These are phyloP conservation scores for Trichoderma erinaceum DNA, from an alignment of 495 filamentous ascomycete species.

Conservation along the genomic window DNA sequence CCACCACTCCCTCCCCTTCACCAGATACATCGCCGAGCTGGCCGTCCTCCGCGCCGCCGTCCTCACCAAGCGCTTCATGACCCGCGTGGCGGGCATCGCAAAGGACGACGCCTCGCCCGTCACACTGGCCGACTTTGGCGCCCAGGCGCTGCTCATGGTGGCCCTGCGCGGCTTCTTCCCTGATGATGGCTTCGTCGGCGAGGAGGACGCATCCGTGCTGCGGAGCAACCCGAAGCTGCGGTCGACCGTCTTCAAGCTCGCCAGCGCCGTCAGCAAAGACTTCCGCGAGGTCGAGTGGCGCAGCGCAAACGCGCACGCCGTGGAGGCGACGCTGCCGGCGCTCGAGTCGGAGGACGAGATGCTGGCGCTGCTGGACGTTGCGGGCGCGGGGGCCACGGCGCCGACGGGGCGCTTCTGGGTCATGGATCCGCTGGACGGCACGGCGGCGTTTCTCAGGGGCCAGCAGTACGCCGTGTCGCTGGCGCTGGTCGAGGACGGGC, in stretches of 20 bases:
- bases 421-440: slow-evolving; percentile 58
- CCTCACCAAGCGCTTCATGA: slow-evolving; percentile 46
- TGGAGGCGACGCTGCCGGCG: slow-evolving; percentile 16
- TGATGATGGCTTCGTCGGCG: slow-evolving; percentile 45
- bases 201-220: slow-evolving; percentile 46
- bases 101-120: slow-evolving; percentile 50
- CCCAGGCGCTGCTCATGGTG: slow-evolving; percentile 50
- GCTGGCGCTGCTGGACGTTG: slow-evolving; percentile 48
- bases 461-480: slow-evolving; percentile 56
- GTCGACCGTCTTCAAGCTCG: slow-evolving; percentile 44
- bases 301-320: slow-evolving; percentile 34
- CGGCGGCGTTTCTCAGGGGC: slow-evolving; percentile 48
- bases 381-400: slow-evolving; percentile 37
- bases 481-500: slow-evolving; percentile 46
- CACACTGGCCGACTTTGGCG: slow-evolving; percentile 52
- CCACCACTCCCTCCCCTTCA: neutral
- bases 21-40: slow-evolving; percentile 37
- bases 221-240: slow-evolving; percentile 39
- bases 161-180: slow-evolving; percentile 47
- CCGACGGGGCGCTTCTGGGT: slow-evolving; percentile 46
- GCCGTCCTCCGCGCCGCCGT: slow-evolving; percentile 51
- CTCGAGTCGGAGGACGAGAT: slow-evolving; percentile 33
- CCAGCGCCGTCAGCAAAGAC: slow-evolving; percentile 21
- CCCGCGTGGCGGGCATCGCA: slow-evolving; percentile 39
- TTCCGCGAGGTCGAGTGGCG: slow-evolving; percentile 24